Percentiles rank a stretch among this genome's conserved stretches.
Conservation (phyloP, 768 basidiomycete genomes). For the Kwoniella dejecticola region DNA sequence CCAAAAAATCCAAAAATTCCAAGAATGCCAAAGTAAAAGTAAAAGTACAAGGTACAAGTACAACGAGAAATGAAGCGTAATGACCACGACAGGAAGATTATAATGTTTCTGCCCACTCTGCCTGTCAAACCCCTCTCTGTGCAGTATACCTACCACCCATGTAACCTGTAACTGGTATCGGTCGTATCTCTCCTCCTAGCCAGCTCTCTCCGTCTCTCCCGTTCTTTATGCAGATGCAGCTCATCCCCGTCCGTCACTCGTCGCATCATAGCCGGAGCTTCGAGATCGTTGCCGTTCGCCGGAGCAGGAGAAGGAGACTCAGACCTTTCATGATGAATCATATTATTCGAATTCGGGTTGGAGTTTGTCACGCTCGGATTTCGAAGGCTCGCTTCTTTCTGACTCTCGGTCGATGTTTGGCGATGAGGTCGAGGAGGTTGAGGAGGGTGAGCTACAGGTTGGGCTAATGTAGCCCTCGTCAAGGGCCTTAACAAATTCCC, state of each 20-base stretch:
- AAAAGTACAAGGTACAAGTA: too few relatives aligned
- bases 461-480: slow-evolving; percentile 24
- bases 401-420: background rate
- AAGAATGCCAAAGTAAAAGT: too few relatives aligned
- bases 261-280: slow-evolving; percentile 42
- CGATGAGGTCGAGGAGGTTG: slow-evolving; percentile 2
- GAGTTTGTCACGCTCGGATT: slow-evolving; percentile 1
- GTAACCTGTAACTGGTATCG: slow-evolving; percentile 45
- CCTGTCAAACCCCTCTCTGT: too few relatives aligned
- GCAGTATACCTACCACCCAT: slow-evolving; percentile 47
- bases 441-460: background rate
- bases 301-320: slow-evolving; percentile 11
- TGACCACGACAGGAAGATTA: too few relatives aligned
- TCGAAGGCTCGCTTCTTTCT: background rate
- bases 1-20: too few relatives aligned
- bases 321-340: background rate
- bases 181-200: slow-evolving; percentile 30
- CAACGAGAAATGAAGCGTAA: too few relatives aligned
- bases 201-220: slow-evolving; percentile 36
- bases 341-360: background rate
- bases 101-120: background rate
- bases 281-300: too few relatives aligned
- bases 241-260: slow-evolving; percentile 41
- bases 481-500: slow-evolving; percentile 43
- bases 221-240: slow-evolving; percentile 15